phyloP scores from a whole-genome alignment of 495 filamentous ascomycete genomes.

The Penicillium longicatenatum region DNA sequence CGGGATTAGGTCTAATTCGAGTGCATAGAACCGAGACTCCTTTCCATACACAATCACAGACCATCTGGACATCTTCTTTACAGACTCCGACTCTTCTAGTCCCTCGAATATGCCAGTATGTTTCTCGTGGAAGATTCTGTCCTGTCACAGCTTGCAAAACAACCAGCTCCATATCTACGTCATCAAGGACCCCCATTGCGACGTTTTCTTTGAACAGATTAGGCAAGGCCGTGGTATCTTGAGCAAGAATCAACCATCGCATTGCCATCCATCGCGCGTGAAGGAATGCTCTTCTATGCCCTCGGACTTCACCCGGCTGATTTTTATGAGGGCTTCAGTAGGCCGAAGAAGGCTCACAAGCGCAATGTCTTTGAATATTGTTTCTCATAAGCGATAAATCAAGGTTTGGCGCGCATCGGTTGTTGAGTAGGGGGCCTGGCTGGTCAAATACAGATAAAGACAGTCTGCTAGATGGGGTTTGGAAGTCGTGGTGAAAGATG shows the following conservation, averaged over 20 bases:
- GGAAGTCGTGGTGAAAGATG: constrained; percentile 35
- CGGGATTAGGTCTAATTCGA: constrained; percentile 13
- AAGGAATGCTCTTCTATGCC: constrained; percentile 43
- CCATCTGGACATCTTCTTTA: constrained; percentile 42
- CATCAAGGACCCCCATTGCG: constrained; percentile 36
- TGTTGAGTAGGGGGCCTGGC: constrained; percentile 31
- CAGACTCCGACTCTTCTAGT: constrained; percentile 45
- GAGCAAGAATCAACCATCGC: constrained; percentile 31
- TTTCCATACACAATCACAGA: constrained; percentile 25
- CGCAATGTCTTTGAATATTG: constrained; percentile 41
- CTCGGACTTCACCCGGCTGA: constrained; percentile 34
- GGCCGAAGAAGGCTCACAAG: constrained; percentile 47
- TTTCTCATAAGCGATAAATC: constrained; percentile 44
- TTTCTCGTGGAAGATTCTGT: constrained; percentile 48
- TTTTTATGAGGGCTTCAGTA: constrained; percentile 38
- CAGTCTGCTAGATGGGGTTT: constrained; percentile 37
- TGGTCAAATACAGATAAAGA: constrained; percentile 46
- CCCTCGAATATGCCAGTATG: constrained; percentile 54
- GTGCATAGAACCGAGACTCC: constrained; percentile 18
- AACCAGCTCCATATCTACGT: constrained; percentile 51
- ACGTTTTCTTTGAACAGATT: constrained; percentile 29
- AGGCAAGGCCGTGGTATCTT: constrained; percentile 26
- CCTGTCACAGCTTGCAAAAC: constrained; percentile 52
- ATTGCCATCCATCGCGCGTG: constrained; percentile 28
- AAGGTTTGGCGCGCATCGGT: constrained; percentile 34